These are phyloP conservation scores for Funneliformis geosporum DNA, from an alignment of 192 early-diverging fungal genomes.

Conservation along the genomic window DNA sequence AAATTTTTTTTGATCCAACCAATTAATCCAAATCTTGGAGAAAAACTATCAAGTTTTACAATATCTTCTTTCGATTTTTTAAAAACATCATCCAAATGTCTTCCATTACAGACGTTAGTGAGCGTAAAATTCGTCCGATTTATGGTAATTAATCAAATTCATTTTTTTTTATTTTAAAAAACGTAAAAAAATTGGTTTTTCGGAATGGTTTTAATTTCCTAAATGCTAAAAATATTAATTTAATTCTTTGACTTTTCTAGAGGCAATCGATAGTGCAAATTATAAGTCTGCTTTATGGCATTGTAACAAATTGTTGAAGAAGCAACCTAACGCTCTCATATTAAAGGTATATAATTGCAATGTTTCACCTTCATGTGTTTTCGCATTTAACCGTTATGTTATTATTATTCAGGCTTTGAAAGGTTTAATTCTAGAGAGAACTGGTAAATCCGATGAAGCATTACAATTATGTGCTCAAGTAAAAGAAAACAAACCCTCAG, in stretches of 20 bases:
- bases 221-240: not conserved
- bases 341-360: slow-evolving; percentile 61
- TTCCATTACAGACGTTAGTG: slow-evolving; percentile 12
- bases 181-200: not conserved
- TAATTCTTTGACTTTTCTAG: slow-evolving; percentile 28
- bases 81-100: not conserved
- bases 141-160: slow-evolving; percentile 16
- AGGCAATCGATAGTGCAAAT: slow-evolving; percentile 66
- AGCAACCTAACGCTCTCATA: slow-evolving; percentile 60
- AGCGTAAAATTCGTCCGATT: slow-evolving; percentile 29
- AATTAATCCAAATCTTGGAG: not conserved
- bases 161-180: not conserved
- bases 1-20: not conserved
- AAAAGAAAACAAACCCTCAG: slow-evolving; percentile 57
- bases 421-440: slow-evolving; percentile 65
- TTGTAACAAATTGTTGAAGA: slow-evolving; percentile 72
- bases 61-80: not conserved
- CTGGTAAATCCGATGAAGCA: slow-evolving; percentile 66
- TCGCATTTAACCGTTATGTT: not conserved
- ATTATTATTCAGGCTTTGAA: slow-evolving; percentile 64
- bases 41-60: no score
- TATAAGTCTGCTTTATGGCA: slow-evolving; percentile 64
- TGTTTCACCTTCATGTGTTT: not conserved
- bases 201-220: not conserved
- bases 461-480: slow-evolving; percentile 63